phyloP scores from a whole-genome alignment of 352 stramenopile species.

The Phytophthora palmivora region DNA sequence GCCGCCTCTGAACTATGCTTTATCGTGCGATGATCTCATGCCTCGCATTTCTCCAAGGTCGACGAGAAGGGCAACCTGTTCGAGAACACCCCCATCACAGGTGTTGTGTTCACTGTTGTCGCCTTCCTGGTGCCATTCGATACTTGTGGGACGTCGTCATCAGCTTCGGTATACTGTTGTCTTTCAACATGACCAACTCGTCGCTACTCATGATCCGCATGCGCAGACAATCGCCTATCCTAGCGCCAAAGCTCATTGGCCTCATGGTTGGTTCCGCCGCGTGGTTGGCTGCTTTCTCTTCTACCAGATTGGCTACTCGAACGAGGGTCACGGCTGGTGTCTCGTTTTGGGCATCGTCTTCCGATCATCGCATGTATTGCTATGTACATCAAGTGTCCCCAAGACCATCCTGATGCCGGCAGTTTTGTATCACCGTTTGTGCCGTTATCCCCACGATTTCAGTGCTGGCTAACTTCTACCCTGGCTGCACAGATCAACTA shows the following conservation, averaged over 20 bases:
- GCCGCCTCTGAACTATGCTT: conserved; percentile 92
- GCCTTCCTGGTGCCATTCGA: conserved; percentile 83
- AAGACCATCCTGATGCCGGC: conserved; percentile 49
- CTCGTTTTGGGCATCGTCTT: conserved; percentile 59
- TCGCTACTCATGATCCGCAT: conserved; percentile 81
- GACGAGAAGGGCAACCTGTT: conserved; percentile 86
- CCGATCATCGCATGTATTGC: conserved; percentile 29
- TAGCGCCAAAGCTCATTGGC: conserved; percentile 53
- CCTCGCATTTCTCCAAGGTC: conserved; percentile 88
- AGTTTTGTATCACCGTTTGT: conserved; percentile 66
- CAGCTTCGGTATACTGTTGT: conserved; percentile 89
- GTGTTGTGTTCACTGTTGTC: conserved; percentile 70
- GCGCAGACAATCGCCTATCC: conserved; percentile 57
- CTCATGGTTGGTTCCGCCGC: conserved; percentile 47
- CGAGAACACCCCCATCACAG: conserved; percentile 74
- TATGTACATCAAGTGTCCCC: conserved; percentile 69
- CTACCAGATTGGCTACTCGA: conserved; percentile 78
- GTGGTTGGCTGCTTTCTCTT: conserved; percentile 58
- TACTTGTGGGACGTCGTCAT: conserved; percentile 91
- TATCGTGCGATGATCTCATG: conserved; percentile 93
- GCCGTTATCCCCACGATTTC: conserved; percentile 65
- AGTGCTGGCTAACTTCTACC: conserved; percentile 77
- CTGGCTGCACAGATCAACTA: conserved; percentile 67
- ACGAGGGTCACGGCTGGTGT: conserved; percentile 42
- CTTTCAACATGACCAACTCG: conserved; percentile 87